phyloP scores from a whole-genome alignment of 2,329 filamentous ascomycete genomes.

The Botrytis paeoniae region DNA sequence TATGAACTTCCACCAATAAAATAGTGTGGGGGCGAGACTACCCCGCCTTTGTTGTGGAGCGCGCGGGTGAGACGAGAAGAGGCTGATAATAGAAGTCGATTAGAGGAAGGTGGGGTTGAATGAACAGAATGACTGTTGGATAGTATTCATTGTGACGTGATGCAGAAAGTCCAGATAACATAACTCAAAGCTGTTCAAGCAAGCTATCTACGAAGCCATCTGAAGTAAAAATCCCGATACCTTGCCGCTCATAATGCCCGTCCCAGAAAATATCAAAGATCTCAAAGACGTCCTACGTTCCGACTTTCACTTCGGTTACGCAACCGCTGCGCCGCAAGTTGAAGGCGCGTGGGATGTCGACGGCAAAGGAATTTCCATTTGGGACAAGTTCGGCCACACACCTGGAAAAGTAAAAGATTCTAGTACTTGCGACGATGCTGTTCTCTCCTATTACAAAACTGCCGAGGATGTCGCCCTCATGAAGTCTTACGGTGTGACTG shows the following conservation, averaged over 20 bases:
- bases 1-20: slow-evolving; percentile 4
- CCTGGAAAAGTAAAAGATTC: slow-evolving; percentile 79
- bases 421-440: slow-evolving; percentile 70
- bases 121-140: not conserved
- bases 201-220: not conserved
- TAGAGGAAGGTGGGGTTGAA: not conserved
- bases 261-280: slow-evolving; percentile 37
- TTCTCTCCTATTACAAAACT: slow-evolving; percentile 79
- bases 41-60: not conserved
- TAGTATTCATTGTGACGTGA: not conserved
- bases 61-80: not conserved
- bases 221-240: not conserved
- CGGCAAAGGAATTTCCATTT: slow-evolving; percentile 76
- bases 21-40: not conserved
- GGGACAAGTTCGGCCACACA: slow-evolving; percentile 78
- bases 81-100: not conserved
- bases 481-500: slow-evolving; percentile 66
- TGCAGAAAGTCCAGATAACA: too few species aligned
- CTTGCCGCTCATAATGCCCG: not conserved
- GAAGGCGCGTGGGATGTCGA: slow-evolving; percentile 72
- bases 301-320: slow-evolving; percentile 75
- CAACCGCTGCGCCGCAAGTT: slow-evolving; percentile 79
- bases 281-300: slow-evolving; percentile 52
- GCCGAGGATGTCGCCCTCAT: slow-evolving; percentile 72
- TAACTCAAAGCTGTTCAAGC: not conserved